These are phyloP conservation scores for Tylopilus intermedius DNA, from an alignment of 768 basidiomycete genomes.

Conservation along the genomic window DNA sequence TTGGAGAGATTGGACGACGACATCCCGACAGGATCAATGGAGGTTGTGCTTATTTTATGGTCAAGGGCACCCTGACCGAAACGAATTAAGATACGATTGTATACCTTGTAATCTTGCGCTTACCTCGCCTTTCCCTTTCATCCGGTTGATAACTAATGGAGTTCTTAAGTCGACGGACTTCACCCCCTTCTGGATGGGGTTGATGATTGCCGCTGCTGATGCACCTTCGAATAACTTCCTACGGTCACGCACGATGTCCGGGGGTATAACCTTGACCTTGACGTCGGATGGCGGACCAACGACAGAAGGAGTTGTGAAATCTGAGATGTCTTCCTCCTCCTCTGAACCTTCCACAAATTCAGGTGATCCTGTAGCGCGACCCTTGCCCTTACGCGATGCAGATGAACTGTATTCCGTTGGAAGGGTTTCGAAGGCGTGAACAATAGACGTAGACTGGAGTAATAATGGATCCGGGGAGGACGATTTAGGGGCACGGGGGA, in stretches of 20 bases:
- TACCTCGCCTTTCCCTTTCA: conserved; percentile 27
- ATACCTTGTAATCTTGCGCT: conserved; percentile 2
- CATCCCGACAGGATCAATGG: conserved; percentile 22
- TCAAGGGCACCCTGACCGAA: conserved; percentile 4
- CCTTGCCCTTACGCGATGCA: conserved; percentile 22
- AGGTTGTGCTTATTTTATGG: background rate
- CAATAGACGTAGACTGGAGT: background rate
- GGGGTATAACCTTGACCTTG: conserved; percentile 16
- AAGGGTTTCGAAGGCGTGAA: conserved; percentile 21
- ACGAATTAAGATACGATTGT: conserved; percentile 3
- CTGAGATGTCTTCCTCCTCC: conserved; percentile 20
- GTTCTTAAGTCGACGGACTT: conserved; percentile 5
- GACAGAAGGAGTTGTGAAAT: conserved; percentile 11
- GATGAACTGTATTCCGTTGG: conserved; percentile 9
- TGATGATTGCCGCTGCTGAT: conserved; percentile 6
- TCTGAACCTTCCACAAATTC: conserved; percentile 20
- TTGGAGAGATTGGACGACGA: conserved; percentile 27
- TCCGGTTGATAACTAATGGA: conserved; percentile 5
- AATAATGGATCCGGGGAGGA: conserved; percentile 27
- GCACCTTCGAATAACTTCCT: conserved; percentile 10
- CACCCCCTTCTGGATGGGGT: background rate
- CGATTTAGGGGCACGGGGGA: conserved; percentile 10
- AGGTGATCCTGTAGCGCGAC: conserved; percentile 10
- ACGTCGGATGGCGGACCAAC: background rate
- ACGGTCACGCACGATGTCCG: conserved; percentile 10